phyloP scores from a whole-genome alignment of 1,284 basidiomycete genomes.

The Naganishia liquefaciens region DNA sequence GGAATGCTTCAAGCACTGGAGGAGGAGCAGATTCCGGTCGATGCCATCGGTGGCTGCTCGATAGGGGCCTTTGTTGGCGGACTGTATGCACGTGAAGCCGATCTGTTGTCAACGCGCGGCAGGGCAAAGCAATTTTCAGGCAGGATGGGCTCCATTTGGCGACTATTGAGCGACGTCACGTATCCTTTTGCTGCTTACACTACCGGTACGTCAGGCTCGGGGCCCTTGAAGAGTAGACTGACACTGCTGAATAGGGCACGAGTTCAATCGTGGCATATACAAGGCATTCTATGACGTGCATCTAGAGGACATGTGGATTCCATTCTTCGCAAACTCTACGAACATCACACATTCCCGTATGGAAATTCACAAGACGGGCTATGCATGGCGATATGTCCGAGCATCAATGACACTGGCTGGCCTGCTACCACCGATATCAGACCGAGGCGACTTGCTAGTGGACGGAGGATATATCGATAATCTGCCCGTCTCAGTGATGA shows the following conservation, averaged over 20 bases:
- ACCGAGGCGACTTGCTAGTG: slow-evolving; percentile 90
- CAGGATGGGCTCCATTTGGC: slow-evolving; percentile 89
- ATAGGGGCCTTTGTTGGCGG: slow-evolving; percentile 96
- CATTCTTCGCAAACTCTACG: slow-evolving; percentile 98
- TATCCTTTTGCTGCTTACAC: slow-evolving; percentile 98
- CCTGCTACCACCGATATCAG: slow-evolving; percentile 88
- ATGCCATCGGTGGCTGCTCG: slow-evolving; percentile 79
- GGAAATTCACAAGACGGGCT: slow-evolving; percentile 96
- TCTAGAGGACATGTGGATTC: slow-evolving; percentile 99
- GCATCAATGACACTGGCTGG: slow-evolving; percentile 98
- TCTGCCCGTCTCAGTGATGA: slow-evolving; percentile 85
- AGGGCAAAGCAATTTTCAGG: slow-evolving; percentile 76
- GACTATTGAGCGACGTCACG: slow-evolving; percentile 90
- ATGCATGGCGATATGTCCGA: slow-evolving; percentile 83
- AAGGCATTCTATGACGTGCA: slow-evolving; percentile 82
- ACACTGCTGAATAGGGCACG: slow-evolving; percentile 63
- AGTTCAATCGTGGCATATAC: slow-evolving; percentile 63
- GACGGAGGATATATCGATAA: slow-evolving; percentile 96
- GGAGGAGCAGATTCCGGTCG: slow-evolving; percentile 89
- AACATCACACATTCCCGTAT: slow-evolving; percentile 95
- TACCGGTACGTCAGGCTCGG: slow-evolving; percentile 64
- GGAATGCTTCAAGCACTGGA: slow-evolving; percentile 86
- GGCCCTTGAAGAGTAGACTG: not conserved
- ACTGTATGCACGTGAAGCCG: slow-evolving; percentile 89
- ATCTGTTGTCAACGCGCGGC: slow-evolving; percentile 80